Evolutionary conservation across 2,329 filamentous ascomycete genomes (phyloP), one percentile per base, ranked within the genome.

Genomic region (Emmonsia crescens): DNA sequence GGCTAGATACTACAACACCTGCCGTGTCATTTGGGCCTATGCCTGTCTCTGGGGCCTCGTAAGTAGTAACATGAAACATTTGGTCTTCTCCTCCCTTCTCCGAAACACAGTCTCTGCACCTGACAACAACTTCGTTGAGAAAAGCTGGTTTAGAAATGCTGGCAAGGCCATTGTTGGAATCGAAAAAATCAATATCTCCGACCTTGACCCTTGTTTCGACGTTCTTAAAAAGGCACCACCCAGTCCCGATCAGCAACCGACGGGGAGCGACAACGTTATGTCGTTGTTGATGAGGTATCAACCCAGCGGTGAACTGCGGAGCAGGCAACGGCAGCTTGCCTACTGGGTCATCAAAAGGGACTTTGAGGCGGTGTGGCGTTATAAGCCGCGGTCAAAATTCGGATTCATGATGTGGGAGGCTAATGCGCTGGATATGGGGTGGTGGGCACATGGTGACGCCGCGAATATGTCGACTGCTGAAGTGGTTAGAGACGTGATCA

Each of bases 21-120:
- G 74, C 58, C 75, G 75, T 12, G 76, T 80, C 9, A 63, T 81
- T 5, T 81, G 79, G 79, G 71, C 71, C 63, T 79, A 79, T 68
- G 76, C 78, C 5, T 80, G 78, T 64, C 70, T 79, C 61, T 59
- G 71, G 19, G 69, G 68, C 9, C 48, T 55, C 12, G 73, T 74
- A 12, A 75, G 68, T 19, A 62, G 62, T 31, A 64, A 65, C 4
- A 78, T 78, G 73, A 70, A 68, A 57, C 62, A 69, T 29, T 60
- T 66, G 8, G 69, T 78, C 5, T 57, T 69, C 29, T 62, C 46
- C 40, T 74, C 73, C 48, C 65, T 78, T 6, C 49, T 63, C n/a
- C 63, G 69, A n/a, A 71, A 72, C 44, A 63, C 60, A 4, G 56
- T 64, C 0, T 51, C 55, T 1, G 62, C 65, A n/a, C 63, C 60